Evolutionary conservation across 164 flowering plant species (phyloP), one percentile per base, ranked within the genome.

Genomic region (Umbellularia californica): DNA sequence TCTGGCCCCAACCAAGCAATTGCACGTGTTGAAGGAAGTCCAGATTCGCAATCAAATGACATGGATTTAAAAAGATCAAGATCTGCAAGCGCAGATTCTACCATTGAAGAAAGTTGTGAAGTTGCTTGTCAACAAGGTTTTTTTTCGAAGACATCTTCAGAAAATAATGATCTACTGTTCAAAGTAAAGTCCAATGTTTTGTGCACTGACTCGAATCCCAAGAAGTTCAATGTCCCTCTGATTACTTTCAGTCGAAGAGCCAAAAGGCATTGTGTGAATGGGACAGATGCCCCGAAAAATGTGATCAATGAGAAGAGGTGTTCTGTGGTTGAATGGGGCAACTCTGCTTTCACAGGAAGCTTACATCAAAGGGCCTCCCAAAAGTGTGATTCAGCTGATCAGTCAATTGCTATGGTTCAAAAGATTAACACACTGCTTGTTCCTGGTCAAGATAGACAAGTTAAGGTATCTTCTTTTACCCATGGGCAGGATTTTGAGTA

Each of bases 171-270:
- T 62, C 15, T 66, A 62, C 22, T 2, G 9, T 17, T 25, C 17
- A 20, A 71, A 60, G n/a, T 5, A 2, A 71, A 58, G 20, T 71
- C 74, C 30, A 58, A 13, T 27, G 30, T 60, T 25, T 30, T 51
- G 50, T n/a, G 22, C 25, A 13, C 50, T 51, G 47, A 66, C 25
- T 27, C 17, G 47, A 33, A 14, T 15, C 60, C 47, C 24, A 66
- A 65, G 23, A 73, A 50, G 14, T 65, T 73, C 22, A 73, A 70
- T 22, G 19, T 11, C 27, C 70, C 76, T 2, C 52, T 66, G 65
- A 73, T 73, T 66, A 73, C 76, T 17, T 73, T 73, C 76, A 47
- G 76, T 30, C 76, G 76, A 25, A 73, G 76, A 50, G 69, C 70
- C 63, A 73, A 51, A 66, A 66, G 19, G 64, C 41, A 28, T 47